Conservation (phyloP, 129 eudicot genomes). For the Oenanthe sinensis region DNA sequence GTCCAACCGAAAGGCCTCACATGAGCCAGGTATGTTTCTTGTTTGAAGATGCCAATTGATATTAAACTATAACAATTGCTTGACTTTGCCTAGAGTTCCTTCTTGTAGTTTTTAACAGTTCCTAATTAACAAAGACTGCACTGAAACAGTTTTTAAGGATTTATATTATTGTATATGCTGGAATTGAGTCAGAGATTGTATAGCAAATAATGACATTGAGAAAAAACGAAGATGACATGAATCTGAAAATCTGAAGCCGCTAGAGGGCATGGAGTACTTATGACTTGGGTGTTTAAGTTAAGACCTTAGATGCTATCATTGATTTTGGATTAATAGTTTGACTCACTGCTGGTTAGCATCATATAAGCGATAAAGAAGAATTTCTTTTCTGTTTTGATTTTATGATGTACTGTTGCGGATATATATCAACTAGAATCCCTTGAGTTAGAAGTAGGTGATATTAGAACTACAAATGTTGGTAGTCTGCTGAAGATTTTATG, state of each 20-base stretch:
- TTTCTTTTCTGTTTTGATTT: background rate
- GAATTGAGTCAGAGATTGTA: background rate
- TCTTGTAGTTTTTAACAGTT: background rate
- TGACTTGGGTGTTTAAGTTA: background rate
- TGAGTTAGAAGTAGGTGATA: background rate
- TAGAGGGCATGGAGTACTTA: background rate
- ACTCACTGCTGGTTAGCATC: background rate
- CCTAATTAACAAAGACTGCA: background rate
- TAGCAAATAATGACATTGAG: background rate
- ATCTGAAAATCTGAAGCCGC: background rate
- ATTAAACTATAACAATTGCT: background rate
- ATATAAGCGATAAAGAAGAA: background rate
- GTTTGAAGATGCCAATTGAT: background rate
- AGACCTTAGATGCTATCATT: background rate
- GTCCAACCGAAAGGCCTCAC: constrained; percentile 57
- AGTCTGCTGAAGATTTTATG: background rate
- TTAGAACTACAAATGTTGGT: background rate
- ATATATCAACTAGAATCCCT: background rate
- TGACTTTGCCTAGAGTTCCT: background rate
- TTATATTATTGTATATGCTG: background rate
- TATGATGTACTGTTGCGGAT: background rate
- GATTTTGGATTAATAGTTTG: background rate
- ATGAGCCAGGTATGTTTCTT: constrained; percentile 56
- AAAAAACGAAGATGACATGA: background rate
- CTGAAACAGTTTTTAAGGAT: background rate